Evolutionary conservation across 1,284 basidiomycete species (phyloP).

Genomic region (Trichosporon ovoides): DNA sequence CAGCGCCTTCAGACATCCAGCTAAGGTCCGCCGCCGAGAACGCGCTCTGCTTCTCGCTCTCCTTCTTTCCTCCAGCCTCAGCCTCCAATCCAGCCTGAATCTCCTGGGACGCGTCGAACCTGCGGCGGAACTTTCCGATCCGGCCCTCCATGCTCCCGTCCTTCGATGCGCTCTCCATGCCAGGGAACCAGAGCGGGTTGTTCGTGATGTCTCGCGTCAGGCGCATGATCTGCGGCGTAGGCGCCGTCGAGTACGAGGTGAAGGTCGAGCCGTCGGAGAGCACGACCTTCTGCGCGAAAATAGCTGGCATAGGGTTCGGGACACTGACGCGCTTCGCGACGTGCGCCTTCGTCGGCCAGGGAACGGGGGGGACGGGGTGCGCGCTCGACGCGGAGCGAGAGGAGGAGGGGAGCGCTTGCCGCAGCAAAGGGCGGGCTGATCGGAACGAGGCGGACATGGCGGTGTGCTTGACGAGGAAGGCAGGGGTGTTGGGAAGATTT

Average conservation of each 20-base stretch:
- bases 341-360: constrained; percentile 44
- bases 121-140: constrained; percentile 69
- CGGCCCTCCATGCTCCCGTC: constrained; percentile 68
- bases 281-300: constrained; percentile 74
- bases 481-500: no score
- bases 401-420: constrained; percentile 17
- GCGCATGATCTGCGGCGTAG: constrained; percentile 61
- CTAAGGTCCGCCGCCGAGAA: constrained; percentile 39
- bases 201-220: constrained; percentile 79
- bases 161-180: constrained; percentile 52
- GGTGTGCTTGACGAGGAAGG: background rate
- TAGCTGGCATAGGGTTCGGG: constrained; percentile 73
- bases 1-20: constrained; percentile 48
- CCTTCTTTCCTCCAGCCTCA: background rate
- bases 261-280: constrained; percentile 82
- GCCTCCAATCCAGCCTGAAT: constrained; percentile 6
- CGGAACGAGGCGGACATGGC: constrained; percentile 16
- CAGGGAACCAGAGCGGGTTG: constrained; percentile 66
- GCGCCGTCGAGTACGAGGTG: constrained; percentile 77
- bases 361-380: background rate
- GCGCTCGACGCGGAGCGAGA: constrained; percentile 24
- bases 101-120: constrained; percentile 54
- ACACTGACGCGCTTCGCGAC: constrained; percentile 52
- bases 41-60: constrained; percentile 13
- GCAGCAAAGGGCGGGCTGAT: constrained; percentile 15